Evolutionary conservation across 106 monocot genomes (phyloP).

Genomic region (Chionographis japonica): DNA sequence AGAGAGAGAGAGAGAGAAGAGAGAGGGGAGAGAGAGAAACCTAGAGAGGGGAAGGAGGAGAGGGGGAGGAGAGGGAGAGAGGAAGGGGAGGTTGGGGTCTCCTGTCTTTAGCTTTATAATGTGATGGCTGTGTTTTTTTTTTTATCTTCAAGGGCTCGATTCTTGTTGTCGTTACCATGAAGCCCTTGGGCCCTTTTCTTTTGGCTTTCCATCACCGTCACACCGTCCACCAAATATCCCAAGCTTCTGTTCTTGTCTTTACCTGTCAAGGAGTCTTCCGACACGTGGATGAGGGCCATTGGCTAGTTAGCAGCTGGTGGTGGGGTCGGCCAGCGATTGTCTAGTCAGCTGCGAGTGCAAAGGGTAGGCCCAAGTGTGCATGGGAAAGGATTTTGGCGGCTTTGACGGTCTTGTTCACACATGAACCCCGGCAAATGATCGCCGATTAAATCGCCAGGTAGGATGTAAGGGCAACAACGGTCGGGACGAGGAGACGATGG

Average conservation of each 20-base stretch:
- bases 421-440: too few species aligned
- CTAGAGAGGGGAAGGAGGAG: not conserved
- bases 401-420: too few species aligned
- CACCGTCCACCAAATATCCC: constrained; percentile 13
- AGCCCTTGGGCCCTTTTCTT: constrained; percentile 13
- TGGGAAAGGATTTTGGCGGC: too few species aligned
- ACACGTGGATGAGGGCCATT: constrained; percentile 7
- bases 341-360: constrained; percentile 13
- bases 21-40: constrained; percentile 12
- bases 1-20: constrained; percentile 5
- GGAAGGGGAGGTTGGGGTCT: constrained; percentile 5
- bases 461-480: too few species aligned
- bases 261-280: not conserved
- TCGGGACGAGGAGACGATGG: too few species aligned
- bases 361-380: too few species aligned
- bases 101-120: constrained; percentile 22
- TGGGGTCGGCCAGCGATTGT: constrained; percentile 10
- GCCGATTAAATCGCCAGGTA: too few species aligned
- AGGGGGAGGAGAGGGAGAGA: constrained; percentile 1
- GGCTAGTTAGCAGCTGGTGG: not conserved
- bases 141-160: constrained; percentile 9
- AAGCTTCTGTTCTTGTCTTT: constrained; percentile 38
- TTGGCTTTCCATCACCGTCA: constrained; percentile 5
- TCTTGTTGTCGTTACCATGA: constrained; percentile 24
- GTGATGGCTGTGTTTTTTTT: not conserved